Evolutionary conservation across 331 rosid genomes (phyloP).

Genomic region (Erythrophleum ivorense): DNA sequence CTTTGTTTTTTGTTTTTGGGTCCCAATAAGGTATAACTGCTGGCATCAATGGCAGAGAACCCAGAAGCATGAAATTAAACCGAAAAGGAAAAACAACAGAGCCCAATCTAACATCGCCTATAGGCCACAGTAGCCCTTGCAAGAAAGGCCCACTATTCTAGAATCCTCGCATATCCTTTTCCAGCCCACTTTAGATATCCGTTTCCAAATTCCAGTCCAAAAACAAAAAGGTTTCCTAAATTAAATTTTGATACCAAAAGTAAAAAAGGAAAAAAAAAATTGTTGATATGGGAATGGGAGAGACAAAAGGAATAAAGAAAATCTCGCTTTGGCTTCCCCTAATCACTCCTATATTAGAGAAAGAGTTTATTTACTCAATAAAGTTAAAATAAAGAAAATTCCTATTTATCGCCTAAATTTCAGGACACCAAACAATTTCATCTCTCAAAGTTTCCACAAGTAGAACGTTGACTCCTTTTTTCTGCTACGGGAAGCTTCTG

Average conservation of each 20-base stretch:
- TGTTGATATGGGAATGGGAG: background rate
- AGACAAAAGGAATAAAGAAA: constrained; percentile 18
- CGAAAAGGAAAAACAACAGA: too few relatives aligned
- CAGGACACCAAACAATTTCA: background rate
- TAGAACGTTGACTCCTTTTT: constrained; percentile 4
- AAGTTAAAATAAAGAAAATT: background rate
- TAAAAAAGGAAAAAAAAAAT: background rate
- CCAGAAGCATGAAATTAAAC: too few relatives aligned
- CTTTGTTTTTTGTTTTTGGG: background rate
- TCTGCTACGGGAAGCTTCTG: background rate
- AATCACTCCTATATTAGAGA: constrained; percentile 22
- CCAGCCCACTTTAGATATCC: too few relatives aligned
- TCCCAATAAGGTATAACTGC: background rate
- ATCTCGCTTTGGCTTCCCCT: constrained; percentile 25
- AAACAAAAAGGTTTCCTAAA: background rate
- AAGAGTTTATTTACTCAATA: background rate
- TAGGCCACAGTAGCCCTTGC: background rate
- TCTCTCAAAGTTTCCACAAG: background rate
- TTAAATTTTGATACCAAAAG: background rate
- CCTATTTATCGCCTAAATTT: constrained; percentile 23
- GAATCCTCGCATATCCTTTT: background rate
- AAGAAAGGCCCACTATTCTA: background rate
- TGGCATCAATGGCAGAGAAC: too few relatives aligned
- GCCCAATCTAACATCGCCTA: background rate
- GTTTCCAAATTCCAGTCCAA: too few relatives aligned